Conservation (phyloP, 75 land plant genomes). For the Pseudotsuga menziesii region DNA sequence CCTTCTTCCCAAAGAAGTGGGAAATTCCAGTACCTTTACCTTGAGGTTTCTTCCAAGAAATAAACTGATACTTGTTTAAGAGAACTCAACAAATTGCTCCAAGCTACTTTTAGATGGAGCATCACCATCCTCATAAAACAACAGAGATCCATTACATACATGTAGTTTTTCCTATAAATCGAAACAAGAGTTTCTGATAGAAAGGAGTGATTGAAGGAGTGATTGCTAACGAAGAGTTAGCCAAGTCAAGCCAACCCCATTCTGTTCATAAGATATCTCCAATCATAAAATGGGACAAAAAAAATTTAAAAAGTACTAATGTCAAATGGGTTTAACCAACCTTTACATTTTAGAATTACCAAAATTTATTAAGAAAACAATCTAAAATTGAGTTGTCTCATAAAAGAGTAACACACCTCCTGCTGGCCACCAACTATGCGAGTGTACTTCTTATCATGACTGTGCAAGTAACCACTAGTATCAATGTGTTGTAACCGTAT, state of each 20-base stretch:
- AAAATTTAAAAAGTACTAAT: neutral
- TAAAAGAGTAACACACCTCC: constrained; percentile 50
- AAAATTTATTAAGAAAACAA: neutral
- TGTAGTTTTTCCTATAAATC: neutral
- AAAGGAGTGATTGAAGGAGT: too few relatives aligned
- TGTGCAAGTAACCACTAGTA: constrained; percentile 83
- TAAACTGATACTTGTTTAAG: too few relatives aligned
- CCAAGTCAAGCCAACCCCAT: neutral
- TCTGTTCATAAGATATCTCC: neutral
- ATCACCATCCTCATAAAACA: neutral
- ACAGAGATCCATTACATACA: neutral
- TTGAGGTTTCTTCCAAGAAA: too few relatives aligned
- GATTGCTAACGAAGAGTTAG: neutral
- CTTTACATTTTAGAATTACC: neutral
- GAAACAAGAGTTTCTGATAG: neutral
- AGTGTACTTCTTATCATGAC: constrained; percentile 90
- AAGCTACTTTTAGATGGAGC: neutral
- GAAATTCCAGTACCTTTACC: too few relatives aligned
- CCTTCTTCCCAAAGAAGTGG: too few relatives aligned
- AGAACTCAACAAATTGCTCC: too few relatives aligned
- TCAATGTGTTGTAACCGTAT: constrained; percentile 84
- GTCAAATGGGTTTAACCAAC: neutral
- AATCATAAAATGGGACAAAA: neutral
- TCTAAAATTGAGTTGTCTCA: neutral
- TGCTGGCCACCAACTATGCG: constrained; percentile 95